Percentiles rank a stretch among this genome's conserved stretches.
Conservation (phyloP, 2,329 filamentous ascomycete species). For the Diatrype stigma region DNA sequence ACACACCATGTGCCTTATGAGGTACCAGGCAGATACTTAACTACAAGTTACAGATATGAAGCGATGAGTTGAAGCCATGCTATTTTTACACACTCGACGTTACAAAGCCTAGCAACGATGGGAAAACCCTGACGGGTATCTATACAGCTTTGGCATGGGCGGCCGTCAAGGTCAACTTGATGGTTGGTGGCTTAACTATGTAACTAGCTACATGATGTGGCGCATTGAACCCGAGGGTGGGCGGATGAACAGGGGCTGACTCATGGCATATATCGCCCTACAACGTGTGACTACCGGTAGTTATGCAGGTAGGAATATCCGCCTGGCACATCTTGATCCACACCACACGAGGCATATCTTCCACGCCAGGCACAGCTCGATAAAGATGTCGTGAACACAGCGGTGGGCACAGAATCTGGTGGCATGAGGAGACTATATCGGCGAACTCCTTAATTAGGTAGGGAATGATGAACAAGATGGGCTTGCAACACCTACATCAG, state of each 20-base stretch:
- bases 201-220: background rate
- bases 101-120: too few relatives aligned
- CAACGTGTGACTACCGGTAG: too few relatives aligned
- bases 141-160: background rate
- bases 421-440: background rate
- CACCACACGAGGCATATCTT: background rate
- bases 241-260: background rate
- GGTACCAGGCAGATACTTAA: too few relatives aligned
- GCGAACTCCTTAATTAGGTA: background rate
- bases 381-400: background rate
- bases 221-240: background rate
- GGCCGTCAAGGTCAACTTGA: background rate
- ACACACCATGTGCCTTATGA: too few relatives aligned
- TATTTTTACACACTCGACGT: too few relatives aligned
- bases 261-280: background rate
- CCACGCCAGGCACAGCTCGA: background rate
- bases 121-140: background rate
- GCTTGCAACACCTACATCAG: background rate
- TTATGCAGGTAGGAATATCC: background rate
- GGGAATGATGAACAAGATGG: background rate
- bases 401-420: background rate
- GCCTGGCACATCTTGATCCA: background rate
- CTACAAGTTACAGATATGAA: too few relatives aligned
- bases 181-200: background rate
- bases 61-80: too few relatives aligned